phyloP scores from a whole-genome alignment of 179 eudicot genomes.

The Pouteria campechiana region DNA sequence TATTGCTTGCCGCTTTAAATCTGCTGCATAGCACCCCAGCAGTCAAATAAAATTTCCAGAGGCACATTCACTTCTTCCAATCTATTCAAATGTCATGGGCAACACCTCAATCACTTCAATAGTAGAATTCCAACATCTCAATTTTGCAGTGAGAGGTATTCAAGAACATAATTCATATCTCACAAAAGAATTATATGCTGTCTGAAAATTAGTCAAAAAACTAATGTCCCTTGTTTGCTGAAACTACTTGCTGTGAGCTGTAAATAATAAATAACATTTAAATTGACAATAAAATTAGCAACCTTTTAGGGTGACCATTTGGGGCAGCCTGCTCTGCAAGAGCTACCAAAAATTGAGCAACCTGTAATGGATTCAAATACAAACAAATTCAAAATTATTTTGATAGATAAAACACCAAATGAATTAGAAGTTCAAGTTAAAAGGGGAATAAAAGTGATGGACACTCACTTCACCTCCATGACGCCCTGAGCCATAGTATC shows the following conservation, averaged over 20 bases:
- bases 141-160: too few relatives aligned
- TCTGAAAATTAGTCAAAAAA: too few relatives aligned
- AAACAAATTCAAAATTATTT: neutral
- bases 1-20: constrained; percentile 32
- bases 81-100: too few relatives aligned
- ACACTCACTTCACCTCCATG: constrained; percentile 76
- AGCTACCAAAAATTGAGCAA: constrained; percentile 85
- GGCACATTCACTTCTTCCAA: too few relatives aligned
- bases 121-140: too few relatives aligned
- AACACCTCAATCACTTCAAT: too few relatives aligned
- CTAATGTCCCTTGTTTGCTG: too few relatives aligned
- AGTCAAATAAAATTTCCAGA: too few relatives aligned
- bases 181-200: neutral
- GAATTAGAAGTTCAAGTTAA: neutral
- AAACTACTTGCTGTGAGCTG: too few relatives aligned
- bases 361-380: constrained; percentile 25
- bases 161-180: too few relatives aligned
- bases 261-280: neutral
- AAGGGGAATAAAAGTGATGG: constrained; percentile 2
- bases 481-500: constrained; percentile 97
- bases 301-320: constrained; percentile 26
- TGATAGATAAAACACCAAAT: neutral
- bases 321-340: constrained; percentile 74
- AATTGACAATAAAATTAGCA: too few relatives aligned
- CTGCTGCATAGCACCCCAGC: too few relatives aligned